These are phyloP conservation scores for Lachnellula hyalina DNA, from an alignment of 2,329 filamentous ascomycete species.

Conservation along the genomic window DNA sequence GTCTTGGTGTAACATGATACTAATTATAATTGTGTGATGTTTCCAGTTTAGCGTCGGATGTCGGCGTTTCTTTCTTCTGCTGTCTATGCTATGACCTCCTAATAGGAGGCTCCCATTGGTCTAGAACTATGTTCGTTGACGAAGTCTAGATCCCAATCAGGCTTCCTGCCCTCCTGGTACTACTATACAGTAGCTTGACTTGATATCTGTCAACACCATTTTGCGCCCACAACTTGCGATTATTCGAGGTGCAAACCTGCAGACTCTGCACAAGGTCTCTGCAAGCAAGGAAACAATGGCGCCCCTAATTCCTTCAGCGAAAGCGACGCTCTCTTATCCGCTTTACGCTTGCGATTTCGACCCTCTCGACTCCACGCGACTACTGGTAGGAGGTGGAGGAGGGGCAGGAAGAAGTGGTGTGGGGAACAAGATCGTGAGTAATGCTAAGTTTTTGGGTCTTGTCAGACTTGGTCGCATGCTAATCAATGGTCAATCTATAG, in stretches of 20 bases:
- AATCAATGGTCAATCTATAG: constrained; percentile 17
- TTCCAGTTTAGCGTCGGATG: too few species aligned
- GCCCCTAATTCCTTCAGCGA: constrained; percentile 28
- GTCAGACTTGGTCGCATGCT: constrained; percentile 1
- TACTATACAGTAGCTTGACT: too few species aligned
- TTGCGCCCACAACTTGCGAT: background rate
- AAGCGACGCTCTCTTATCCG: constrained; percentile 64
- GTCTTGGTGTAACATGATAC: too few species aligned
- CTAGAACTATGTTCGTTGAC: too few species aligned
- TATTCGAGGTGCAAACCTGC: background rate
- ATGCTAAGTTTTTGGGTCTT: background rate
- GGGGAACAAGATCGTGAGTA: constrained; percentile 75
- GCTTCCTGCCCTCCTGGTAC: too few species aligned
- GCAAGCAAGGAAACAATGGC: constrained; percentile 21
- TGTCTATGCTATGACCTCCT: too few species aligned
- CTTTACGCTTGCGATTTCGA: constrained; percentile 87
- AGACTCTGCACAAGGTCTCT: background rate
- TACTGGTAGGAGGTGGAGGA: constrained; percentile 83
- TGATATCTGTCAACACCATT: background rate
- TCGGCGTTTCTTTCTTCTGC: too few species aligned
- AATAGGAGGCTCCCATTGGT: too few species aligned
- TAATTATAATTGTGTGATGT: too few species aligned
- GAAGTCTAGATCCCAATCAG: too few species aligned
- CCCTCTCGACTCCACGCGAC: constrained; percentile 65
- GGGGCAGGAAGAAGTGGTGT: constrained; percentile 77